These are phyloP conservation scores for Micractinium conductrix DNA, from an alignment of 139 green algal species.

Conservation along the genomic window DNA sequence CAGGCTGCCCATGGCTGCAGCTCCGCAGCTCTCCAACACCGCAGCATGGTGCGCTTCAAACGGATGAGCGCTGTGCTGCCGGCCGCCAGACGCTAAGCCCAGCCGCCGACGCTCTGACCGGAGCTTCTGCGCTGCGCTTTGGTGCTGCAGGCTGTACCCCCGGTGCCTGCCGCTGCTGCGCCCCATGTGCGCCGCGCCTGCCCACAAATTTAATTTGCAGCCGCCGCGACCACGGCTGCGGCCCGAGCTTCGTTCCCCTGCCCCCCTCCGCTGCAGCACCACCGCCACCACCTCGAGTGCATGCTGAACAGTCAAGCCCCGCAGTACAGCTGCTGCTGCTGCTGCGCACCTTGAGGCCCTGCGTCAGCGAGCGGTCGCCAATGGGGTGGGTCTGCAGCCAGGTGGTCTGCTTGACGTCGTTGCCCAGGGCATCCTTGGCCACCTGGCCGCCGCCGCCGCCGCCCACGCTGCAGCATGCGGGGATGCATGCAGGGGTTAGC, in stretches of 20 bases:
- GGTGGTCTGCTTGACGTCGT: constrained; percentile 75
- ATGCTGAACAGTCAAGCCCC: no score
- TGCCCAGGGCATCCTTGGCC: constrained; percentile 97
- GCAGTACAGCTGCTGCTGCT: no score
- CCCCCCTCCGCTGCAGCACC: no score
- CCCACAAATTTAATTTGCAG: background rate
- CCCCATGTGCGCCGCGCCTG: background rate
- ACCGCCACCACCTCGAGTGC: no score
- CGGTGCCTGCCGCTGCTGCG: background rate
- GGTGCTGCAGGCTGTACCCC: background rate
- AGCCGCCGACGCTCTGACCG: no score
- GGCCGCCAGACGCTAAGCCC: no score
- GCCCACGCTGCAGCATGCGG: constrained; percentile 65
- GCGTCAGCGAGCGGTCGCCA: constrained; percentile 85
- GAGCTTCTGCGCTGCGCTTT: background rate
- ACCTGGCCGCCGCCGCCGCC: constrained; percentile 75
- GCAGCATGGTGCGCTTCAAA: no score
- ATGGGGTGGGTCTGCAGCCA: constrained; percentile 92
- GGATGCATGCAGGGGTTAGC: background rate
- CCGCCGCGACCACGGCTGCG: background rate
- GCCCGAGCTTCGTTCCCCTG: background rate
- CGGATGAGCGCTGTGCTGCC: no score
- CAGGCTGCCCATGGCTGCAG: no score
- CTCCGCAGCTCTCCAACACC: background rate
- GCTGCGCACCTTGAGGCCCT: constrained; percentile 96